Evolutionary conservation across 2,329 filamentous ascomycete genomes (phyloP).

Genomic region (Endothia cerciana): DNA sequence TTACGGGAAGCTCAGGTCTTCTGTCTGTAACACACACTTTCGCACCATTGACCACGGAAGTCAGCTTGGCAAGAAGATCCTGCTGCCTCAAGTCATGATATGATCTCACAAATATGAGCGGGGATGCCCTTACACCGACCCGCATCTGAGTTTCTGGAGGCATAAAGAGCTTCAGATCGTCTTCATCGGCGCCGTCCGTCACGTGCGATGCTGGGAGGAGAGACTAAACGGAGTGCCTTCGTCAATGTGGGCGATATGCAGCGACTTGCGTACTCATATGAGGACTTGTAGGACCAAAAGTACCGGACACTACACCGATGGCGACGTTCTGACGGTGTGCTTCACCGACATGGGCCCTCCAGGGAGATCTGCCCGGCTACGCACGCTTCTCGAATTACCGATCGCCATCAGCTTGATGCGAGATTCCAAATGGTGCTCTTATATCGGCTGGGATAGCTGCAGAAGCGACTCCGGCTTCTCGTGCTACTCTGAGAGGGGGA

Average conservation of each 20-base stretch:
- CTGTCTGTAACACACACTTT: not conserved
- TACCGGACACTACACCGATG: not conserved
- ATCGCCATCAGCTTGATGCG: not conserved
- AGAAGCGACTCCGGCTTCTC: not conserved
- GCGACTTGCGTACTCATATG: not conserved
- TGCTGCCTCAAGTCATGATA: not conserved
- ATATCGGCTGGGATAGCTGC: slow-evolving; percentile 1
- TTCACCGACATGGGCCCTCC: not conserved
- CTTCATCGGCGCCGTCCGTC: not conserved
- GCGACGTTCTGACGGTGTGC: not conserved
- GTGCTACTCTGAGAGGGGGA: not conserved
- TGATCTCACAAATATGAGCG: not conserved
- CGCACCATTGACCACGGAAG: not conserved
- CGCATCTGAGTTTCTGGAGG: not conserved
- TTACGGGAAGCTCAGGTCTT: not conserved
- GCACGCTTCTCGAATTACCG: not conserved
- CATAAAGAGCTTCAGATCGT: not conserved
- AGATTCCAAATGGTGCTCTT: not conserved
- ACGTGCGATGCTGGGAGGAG: not conserved
- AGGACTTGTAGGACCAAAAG: not conserved
- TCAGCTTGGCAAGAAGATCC: not conserved
- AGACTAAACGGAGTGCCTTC: not conserved
- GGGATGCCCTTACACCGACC: not conserved
- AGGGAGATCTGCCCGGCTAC: not conserved
- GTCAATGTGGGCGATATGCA: not conserved